Base-by-base conservation (phyloP, 1,139 yeast genomes). In the Candida albicans region DNA sequence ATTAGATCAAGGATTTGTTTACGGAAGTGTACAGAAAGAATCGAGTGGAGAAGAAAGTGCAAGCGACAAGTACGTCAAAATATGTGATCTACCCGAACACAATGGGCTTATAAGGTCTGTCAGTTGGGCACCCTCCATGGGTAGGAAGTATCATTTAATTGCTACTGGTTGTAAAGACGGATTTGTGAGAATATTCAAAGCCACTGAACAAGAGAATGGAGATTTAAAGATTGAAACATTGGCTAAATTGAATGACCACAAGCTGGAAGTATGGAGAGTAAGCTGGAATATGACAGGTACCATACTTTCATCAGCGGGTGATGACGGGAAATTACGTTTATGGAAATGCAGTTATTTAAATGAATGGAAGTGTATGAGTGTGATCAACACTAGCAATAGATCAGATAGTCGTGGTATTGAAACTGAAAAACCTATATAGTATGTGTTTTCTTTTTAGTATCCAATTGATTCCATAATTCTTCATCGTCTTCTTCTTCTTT, bases 161-260 rank as follows among this genome's bases (percentile, higher is more conserved):
- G 99, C 99, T 1, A 91, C 98, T 0, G 99, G 96, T 2, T 89
- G 96, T 60, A 90, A 90, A 62, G 99, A 93, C 62, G 99, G 98
- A 0, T 82, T 73, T 57, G 91, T 93, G 14, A 77, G 98, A 43
- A 85, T 93, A 2, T 91, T 85, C 71, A 87, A 86, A 62, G 74
- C 90, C 3, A 73, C 39, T 71, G 87, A 64, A 61, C 58, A 52
- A 45, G 46, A 55, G 42, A 55, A 52, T 43, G 67, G 67, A 3
- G 74, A 64, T 28, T 57, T 73, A 46, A 60, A 61, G 46, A 59
- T 70, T 26, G 76, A 68, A 36, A 60, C 65, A 3, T 54, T 69
- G 47, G 77, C 75, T 8, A 61, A 67, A 46, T 56, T 73, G 42
- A 82, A 77, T 52, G 96, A 88, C 57, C 96, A 89, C 60, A 78